phyloP scores from a whole-genome alignment of 78 protist species.

The Creolimax fragrantissima region DNA sequence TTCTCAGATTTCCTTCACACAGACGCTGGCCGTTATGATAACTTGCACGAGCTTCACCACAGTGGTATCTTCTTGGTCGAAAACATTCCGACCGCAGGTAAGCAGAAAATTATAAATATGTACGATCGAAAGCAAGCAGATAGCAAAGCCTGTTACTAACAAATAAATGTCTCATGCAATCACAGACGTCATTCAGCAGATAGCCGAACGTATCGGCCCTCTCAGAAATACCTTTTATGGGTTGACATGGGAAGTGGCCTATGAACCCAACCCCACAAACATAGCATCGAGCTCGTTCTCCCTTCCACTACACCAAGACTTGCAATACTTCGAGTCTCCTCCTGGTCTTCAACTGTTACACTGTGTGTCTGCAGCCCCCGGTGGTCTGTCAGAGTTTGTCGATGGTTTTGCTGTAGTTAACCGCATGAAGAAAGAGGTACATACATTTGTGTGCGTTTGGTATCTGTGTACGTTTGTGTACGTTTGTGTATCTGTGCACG shows the following conservation, averaged over 20 bases:
- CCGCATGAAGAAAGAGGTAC: neutral
- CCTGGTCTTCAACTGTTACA: conserved; percentile 6
- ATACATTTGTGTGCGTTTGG: neutral
- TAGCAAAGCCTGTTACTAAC: too few species aligned
- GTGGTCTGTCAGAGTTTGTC: neutral
- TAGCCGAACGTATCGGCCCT: conserved; percentile 1
- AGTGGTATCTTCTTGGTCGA: neutral
- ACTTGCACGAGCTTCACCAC: neutral
- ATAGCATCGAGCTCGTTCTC: neutral
- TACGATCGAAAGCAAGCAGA: too few species aligned
- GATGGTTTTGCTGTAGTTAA: neutral
- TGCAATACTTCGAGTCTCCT: neutral
- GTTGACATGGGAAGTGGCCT: neutral
- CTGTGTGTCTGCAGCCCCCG: neutral
- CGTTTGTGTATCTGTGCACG: neutral
- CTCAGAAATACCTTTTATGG: neutral
- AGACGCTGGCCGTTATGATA: neutral
- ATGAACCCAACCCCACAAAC: neutral
- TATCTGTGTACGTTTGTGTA: neutral
- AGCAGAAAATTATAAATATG: too few species aligned
- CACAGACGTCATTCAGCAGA: neutral
- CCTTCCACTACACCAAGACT: neutral
- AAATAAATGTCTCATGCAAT: neutral
- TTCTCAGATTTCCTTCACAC: neutral
- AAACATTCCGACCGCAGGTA: neutral